Conservation (phyloP, 129 eudicot genomes). For the Helianthus annuus region HanXRQr2.0-SUNRISE NC_035438.2:28609105-28609604, state of each 20-base stretch:
- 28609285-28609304: slow-evolving; percentile 45
- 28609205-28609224: slow-evolving; percentile 35
- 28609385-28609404: slow-evolving; percentile 28
- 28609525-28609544: not conserved
- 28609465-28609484: slow-evolving; percentile 49
- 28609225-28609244: slow-evolving; percentile 66
- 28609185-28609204: not conserved
- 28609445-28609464: slow-evolving; percentile 73
- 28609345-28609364: not conserved
- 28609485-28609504: slow-evolving; percentile 72
- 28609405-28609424: slow-evolving; percentile 72
- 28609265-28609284: slow-evolving; percentile 55
- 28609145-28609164: not conserved
- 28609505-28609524: slow-evolving; percentile 5
- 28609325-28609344: slow-evolving; percentile 2
- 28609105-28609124: slow-evolving; percentile 75
- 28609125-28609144: not conserved
- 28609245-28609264: slow-evolving; percentile 56
- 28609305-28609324: slow-evolving; percentile 40
- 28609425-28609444: slow-evolving; percentile 62
- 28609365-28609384: not conserved
- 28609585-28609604: slow-evolving; percentile 99
- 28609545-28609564: not conserved
- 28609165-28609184: not conserved
- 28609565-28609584: slow-evolving; percentile 9